phyloP scores from a whole-genome alignment of 495 filamentous ascomycete species.

The Penicillium diatomitis region DNA sequence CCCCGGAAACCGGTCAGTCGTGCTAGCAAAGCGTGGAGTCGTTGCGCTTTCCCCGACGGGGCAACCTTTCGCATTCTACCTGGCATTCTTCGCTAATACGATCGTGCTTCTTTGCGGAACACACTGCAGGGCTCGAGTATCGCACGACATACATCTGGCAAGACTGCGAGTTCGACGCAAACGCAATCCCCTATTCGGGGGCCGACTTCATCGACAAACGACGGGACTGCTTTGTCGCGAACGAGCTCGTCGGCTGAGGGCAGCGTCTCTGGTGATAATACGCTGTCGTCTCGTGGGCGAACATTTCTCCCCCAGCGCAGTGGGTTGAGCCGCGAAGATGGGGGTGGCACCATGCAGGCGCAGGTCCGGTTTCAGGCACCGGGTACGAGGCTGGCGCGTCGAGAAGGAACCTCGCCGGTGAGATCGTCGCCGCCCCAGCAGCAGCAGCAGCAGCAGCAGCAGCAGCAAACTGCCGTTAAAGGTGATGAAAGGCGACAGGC shows the following conservation, averaged over 20 bases:
- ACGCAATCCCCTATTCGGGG: background rate
- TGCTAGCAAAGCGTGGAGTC: no score
- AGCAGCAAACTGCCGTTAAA: background rate
- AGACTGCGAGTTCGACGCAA: conserved; percentile 5
- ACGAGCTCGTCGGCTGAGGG: conserved; percentile 9
- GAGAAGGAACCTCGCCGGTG: conserved; percentile 12
- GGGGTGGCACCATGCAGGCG: background rate
- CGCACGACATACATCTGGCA: conserved; percentile 20
- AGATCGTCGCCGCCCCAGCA: conserved; percentile 3
- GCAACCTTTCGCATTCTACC: conserved; percentile 1
- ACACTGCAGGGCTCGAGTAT: conserved; percentile 17
- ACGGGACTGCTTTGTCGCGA: background rate
- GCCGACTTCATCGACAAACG: conserved; percentile 2
- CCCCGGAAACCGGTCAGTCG: conserved; percentile 29
- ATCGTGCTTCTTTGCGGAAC: background rate
- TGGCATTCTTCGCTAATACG: conserved; percentile 9
- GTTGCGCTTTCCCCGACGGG: background rate
- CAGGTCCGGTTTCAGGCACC: conserved; percentile 9
- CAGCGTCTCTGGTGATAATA: conserved; percentile 5
- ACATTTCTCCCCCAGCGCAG: conserved; percentile 21
- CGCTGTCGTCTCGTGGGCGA: conserved; percentile 8
- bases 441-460: no score
- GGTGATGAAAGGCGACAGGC: conserved; percentile 6
- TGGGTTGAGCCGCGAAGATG: conserved; percentile 6
- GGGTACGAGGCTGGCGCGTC: conserved; percentile 3